Percentiles rank a stretch among this genome's conserved stretches.
phyloP scores from a whole-genome alignment of 1,139 yeast genomes.

The Lizanozyma gosingica region DNA sequence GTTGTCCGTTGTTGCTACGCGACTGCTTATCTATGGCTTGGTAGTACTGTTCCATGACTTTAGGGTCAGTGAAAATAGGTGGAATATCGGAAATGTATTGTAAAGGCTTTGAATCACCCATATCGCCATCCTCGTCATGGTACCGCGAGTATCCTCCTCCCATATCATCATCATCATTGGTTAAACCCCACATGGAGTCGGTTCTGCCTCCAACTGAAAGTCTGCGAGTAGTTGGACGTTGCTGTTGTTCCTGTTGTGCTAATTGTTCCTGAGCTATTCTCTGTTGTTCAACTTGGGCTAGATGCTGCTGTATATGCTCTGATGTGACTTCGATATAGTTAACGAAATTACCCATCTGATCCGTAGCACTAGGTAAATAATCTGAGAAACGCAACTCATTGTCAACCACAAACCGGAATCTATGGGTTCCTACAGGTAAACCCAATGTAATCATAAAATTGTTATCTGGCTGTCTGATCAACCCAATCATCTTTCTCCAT shows the following conservation, averaged over 20 bases:
- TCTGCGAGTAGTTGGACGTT: conserved; percentile 9
- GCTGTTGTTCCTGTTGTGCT: conserved; percentile 5
- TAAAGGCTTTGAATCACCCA: conserved; percentile 10
- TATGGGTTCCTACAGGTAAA: conserved; percentile 39
- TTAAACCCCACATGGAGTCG: conserved; percentile 49
- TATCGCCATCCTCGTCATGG: conserved; percentile 49
- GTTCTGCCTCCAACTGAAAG: conserved; percentile 12
- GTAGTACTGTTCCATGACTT: conserved; percentile 53
- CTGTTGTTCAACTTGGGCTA: background rate
- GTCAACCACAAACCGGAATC: conserved; percentile 40
- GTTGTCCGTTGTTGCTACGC: conserved; percentile 50
- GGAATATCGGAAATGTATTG: conserved; percentile 71
- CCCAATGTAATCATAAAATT: conserved; percentile 34
- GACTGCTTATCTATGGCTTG: conserved; percentile 65
- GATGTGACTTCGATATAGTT: conserved; percentile 41
- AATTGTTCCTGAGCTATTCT: conserved; percentile 1
- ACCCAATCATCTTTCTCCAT: conserved; percentile 44
- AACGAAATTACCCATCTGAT: conserved; percentile 44
- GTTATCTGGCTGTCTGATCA: conserved; percentile 39
- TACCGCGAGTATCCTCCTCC: conserved; percentile 74
- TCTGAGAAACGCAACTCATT: conserved; percentile 40
- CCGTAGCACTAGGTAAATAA: conserved; percentile 41
- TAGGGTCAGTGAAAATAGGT: conserved; percentile 78
- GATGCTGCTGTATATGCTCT: conserved; percentile 21
- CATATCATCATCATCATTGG: conserved; percentile 68